Base-by-base conservation (phyloP, 1,139 yeast genomes). In the Candida sp. region DNA sequence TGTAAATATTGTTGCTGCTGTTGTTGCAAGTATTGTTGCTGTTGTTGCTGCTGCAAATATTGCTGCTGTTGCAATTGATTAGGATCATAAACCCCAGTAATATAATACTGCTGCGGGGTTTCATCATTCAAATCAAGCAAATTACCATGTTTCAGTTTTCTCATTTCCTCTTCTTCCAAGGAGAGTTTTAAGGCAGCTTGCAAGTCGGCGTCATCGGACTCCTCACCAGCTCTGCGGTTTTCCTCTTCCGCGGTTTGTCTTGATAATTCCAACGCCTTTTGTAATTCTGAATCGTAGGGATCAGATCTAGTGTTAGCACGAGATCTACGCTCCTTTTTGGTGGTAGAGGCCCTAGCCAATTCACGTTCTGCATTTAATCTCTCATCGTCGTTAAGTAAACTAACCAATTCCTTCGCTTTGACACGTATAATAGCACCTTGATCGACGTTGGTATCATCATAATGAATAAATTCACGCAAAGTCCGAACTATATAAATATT, bases 391-490 rank as follows among this genome's bases (percentile, higher is more conserved):
- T 79, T 75, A 56, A 93, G 69, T 48, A 93, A 68, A 19, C 85
- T 68, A 0, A 96, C 91, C 64, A 93, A 73, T 55, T 89, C 97
- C 62, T 87, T 88, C 9, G 99, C 98, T 66, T 91, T 89, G 39
- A 88, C 90, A 49, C 99, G 77, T 50, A 93, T 81, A 44, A 89
- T 80, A 7, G 89, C 87, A 19, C 99, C 99, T 56, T 89, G 96
- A 64, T 95, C 99, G 38, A 75, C 71, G 43, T 89, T 91, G 11
- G 70, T 58, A 45, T 88, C 96, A 60, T 93, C 98, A 42, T 80
- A 76, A 59, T 85, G 88, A 51, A 85, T 87, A 62, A 95, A 93
- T 61, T 95, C 99, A 46, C 97, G 79, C 55, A 93, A 75, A 0
- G 98, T 91, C 68, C 91, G 91, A 61, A 93, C 82, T 46, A 93